A percentile compares a stretch with the other conserved stretches of the same genome.
phyloP scores from a whole-genome alignment of 805 yeast genomes.

The Clavispora asparagi region DNA sequence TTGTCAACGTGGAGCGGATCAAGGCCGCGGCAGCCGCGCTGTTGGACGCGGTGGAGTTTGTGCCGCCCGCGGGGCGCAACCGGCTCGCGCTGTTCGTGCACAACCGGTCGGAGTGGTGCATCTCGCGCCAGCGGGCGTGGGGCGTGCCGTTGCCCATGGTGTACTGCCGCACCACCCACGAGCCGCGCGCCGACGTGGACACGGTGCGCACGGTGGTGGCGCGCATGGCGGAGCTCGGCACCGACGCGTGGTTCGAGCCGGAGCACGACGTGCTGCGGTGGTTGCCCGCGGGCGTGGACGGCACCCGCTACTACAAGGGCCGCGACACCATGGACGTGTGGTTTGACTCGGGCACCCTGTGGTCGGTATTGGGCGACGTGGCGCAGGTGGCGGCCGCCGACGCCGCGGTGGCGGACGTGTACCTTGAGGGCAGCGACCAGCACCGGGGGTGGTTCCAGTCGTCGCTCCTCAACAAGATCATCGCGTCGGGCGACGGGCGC shows the following conservation, averaged over 20 bases:
- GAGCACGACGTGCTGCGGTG: constrained; percentile 55
- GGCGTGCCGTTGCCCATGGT: constrained; percentile 96
- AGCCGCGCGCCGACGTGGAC: constrained; percentile 54
- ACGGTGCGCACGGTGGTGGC: constrained; percentile 53
- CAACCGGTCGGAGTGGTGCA: constrained; percentile 93
- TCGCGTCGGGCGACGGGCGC: constrained; percentile 42
- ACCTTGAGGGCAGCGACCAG: constrained; percentile 96
- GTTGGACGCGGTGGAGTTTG: constrained; percentile 58
- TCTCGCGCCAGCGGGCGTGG: constrained; percentile 94
- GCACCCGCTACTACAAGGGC: constrained; percentile 53
- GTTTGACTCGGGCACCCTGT: constrained; percentile 96
- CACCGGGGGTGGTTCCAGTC: constrained; percentile 99
- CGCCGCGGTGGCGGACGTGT: constrained; percentile 61
- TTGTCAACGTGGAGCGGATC: constrained; percentile 75
- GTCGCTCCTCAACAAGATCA: constrained; percentile 72
- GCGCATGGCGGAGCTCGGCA: constrained; percentile 54
- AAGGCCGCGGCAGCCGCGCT: constrained; percentile 59
- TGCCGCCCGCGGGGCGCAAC: constrained; percentile 67
- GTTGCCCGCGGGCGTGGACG: constrained; percentile 59
- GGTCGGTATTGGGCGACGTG: constrained; percentile 54
- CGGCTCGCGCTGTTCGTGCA: constrained; percentile 68
- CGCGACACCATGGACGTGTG: constrained; percentile 97
- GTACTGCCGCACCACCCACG: constrained; percentile 52
- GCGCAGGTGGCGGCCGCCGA: constrained; percentile 1
- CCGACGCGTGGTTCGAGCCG: constrained; percentile 73